Conservation (phyloP, 139 green algal genomes). For the Closterium sp. region DNA sequence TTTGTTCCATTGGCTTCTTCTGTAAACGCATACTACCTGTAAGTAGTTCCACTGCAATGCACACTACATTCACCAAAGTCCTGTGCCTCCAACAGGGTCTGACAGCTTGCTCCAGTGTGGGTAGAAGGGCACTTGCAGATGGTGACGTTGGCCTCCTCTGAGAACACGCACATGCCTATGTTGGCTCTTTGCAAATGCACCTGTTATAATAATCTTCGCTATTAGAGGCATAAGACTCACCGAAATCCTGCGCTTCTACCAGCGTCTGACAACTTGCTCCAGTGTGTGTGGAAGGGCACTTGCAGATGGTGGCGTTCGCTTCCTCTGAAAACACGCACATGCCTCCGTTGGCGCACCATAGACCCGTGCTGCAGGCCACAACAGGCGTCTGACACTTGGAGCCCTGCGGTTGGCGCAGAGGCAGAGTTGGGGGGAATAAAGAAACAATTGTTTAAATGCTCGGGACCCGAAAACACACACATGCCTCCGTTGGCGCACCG, state of each 20-base stretch:
- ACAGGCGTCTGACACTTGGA: conserved; percentile 39
- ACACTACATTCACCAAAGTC: conserved; percentile 11
- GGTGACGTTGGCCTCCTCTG: not conserved
- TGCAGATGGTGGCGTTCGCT: conserved; percentile 44
- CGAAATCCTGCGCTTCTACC: conserved; percentile 32
- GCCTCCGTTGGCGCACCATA: conserved; percentile 45
- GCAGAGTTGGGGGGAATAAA: too few relatives aligned
- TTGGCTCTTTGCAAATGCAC: conserved; percentile 19
- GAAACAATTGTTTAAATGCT: too few relatives aligned
- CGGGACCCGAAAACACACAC: conserved; percentile 18
- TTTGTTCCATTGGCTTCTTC: not conserved
- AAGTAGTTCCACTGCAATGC: not conserved
- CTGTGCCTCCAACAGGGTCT: conserved; percentile 31
- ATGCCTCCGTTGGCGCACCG: conserved; percentile 36
- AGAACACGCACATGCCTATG: conserved; percentile 11
- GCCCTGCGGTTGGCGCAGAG: too few relatives aligned
- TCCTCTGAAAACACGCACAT: conserved; percentile 11
- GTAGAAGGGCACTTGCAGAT: not conserved
- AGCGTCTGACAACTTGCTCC: conserved; percentile 38
- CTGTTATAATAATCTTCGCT: not conserved
- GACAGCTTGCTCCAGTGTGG: conserved; percentile 29
- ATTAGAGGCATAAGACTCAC: not conserved
- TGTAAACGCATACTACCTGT: not conserved
- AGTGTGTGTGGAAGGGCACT: conserved; percentile 35
- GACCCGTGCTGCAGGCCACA: not conserved